phyloP scores from a whole-genome alignment of 2,329 filamentous ascomycete species.

The Rachicladosporium sp. region DNA sequence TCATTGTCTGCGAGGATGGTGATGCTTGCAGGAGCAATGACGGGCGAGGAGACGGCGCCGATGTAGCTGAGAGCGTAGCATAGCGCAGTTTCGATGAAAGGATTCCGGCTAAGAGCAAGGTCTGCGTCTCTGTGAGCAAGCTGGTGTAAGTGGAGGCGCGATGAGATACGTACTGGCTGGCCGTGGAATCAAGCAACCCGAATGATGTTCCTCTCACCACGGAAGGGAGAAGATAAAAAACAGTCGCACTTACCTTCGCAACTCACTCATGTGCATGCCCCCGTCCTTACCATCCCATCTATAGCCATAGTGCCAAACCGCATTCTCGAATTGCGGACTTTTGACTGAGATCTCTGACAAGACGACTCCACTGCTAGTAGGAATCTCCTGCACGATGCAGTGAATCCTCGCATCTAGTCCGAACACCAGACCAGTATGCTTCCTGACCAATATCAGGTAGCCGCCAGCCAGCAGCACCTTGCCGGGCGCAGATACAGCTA shows the following conservation, averaged over 20 bases:
- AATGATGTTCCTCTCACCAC: too few relatives aligned
- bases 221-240: too few relatives aligned
- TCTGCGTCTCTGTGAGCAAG: conserved; percentile 21
- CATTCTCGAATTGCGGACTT: conserved; percentile 81
- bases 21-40: conserved; percentile 57
- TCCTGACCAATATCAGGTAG: conserved; percentile 83
- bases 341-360: conserved; percentile 67
- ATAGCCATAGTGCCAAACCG: conserved; percentile 79
- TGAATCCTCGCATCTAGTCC: conserved; percentile 54
- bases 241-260: conserved; percentile 55
- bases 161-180: too few relatives aligned
- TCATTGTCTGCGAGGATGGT: conserved; percentile 90
- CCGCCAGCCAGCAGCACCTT: conserved; percentile 93
- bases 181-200: too few relatives aligned
- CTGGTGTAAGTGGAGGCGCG: too few relatives aligned
- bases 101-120: conserved; percentile 48
- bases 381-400: conserved; percentile 43
- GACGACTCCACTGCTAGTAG: conserved; percentile 47
- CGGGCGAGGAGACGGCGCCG: conserved; percentile 35
- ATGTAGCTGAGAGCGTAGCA: conserved; percentile 80
- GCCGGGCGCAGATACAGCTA: conserved; percentile 70
- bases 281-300: conserved; percentile 56
- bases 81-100: conserved; percentile 86
- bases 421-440: conserved; percentile 64
- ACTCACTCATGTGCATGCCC: conserved; percentile 70